Conservation (phyloP, 139 green algal species). For the Coccomyxa sp. region DNA sequence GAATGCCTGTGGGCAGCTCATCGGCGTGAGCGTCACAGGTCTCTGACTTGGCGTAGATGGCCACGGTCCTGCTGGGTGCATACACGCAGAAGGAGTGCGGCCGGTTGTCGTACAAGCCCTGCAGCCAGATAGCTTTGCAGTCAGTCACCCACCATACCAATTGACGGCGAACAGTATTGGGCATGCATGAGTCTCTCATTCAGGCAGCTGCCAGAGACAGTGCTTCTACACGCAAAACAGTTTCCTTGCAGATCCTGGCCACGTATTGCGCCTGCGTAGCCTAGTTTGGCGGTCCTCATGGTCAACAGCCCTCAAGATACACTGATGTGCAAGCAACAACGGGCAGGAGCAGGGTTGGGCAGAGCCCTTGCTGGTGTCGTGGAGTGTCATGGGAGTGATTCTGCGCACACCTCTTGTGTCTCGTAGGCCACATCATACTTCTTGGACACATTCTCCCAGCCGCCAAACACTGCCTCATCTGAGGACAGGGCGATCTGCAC, state of each 20-base stretch:
- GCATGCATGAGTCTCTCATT: too few relatives aligned
- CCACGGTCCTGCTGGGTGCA: conserved; percentile 69
- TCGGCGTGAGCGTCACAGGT: conserved; percentile 70
- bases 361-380: too few relatives aligned
- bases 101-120: conserved; percentile 59
- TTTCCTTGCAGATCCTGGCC: too few relatives aligned
- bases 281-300: too few relatives aligned
- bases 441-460: conserved; percentile 82
- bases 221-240: too few relatives aligned
- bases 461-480: conserved; percentile 88
- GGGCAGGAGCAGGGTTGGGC: too few relatives aligned
- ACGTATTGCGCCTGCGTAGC: too few relatives aligned
- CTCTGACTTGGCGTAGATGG: conserved; percentile 78
- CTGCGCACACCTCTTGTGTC: too few relatives aligned
- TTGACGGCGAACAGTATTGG: background rate
- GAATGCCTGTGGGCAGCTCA: conserved; percentile 59
- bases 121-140: background rate
- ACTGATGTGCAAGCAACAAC: too few relatives aligned
- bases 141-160: background rate
- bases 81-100: conserved; percentile 73
- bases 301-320: too few relatives aligned
- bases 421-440: conserved; percentile 44
- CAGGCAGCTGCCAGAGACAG: too few relatives aligned
- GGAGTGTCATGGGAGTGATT: too few relatives aligned
- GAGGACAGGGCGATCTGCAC: conserved; percentile 67